phyloP scores from a whole-genome alignment of 2,329 filamentous ascomycete species.

The Aspergillus latus region DNA sequence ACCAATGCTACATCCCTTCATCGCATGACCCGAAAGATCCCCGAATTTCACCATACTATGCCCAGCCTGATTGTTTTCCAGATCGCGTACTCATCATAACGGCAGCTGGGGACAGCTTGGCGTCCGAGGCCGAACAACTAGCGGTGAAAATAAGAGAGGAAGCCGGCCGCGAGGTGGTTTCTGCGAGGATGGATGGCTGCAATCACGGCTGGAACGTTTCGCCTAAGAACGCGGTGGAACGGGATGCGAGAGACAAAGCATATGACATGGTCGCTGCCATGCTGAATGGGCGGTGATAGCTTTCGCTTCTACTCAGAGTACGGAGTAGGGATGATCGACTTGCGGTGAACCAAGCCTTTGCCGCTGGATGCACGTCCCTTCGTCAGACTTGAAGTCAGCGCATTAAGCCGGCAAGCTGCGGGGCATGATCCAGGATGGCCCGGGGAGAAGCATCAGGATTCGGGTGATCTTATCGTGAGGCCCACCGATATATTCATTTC shows the following conservation, averaged over 20 bases:
- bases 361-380: neutral
- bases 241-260: slow-evolving; percentile 33
- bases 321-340: neutral
- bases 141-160: slow-evolving; percentile 25
- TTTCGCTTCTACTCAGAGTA: neutral
- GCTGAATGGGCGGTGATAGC: slow-evolving; percentile 17
- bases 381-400: neutral
- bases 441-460: neutral
- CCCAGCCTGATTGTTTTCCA: slow-evolving; percentile 28
- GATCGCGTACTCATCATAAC: slow-evolving; percentile 33
- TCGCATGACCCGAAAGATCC: slow-evolving; percentile 30
- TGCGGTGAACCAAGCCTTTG: slow-evolving; percentile 5
- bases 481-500: neutral
- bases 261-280: slow-evolving; percentile 37
- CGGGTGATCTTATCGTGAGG: slow-evolving; percentile 1
- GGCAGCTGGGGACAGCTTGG: slow-evolving; percentile 30
- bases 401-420: neutral
- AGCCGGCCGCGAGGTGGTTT: slow-evolving; percentile 26
- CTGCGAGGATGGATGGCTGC: slow-evolving; percentile 36
- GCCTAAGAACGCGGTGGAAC: slow-evolving; percentile 29
- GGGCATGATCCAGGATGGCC: neutral
- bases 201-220: slow-evolving; percentile 44
- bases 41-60: slow-evolving; percentile 34
- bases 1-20: slow-evolving; percentile 30
- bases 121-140: slow-evolving; percentile 32